phyloP scores from a whole-genome alignment of 2,329 filamentous ascomycete genomes.

The Neonectria faginata region DNA sequence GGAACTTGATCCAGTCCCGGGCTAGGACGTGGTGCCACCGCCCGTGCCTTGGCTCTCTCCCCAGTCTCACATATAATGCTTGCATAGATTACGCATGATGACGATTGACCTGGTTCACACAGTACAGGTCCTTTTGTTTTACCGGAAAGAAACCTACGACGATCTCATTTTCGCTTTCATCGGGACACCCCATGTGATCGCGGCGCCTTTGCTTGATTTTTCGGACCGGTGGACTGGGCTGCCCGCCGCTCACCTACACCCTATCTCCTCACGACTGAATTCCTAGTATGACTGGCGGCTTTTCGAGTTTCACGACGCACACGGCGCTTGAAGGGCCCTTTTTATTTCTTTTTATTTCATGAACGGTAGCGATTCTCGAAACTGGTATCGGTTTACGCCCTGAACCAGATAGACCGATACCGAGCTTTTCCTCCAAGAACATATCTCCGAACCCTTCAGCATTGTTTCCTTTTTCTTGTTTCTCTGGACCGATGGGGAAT shows the following conservation, averaged over 20 bases:
- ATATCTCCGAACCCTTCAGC: background rate
- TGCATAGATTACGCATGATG: slow-evolving; percentile 40
- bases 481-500: slow-evolving; percentile 9
- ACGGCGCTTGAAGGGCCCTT: slow-evolving; percentile 4
- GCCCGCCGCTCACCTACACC: slow-evolving; percentile 27
- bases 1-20: background rate
- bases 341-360: background rate
- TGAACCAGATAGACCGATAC: background rate
- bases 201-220: slow-evolving; percentile 28
- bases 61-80: slow-evolving; percentile 30
- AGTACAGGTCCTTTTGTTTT: slow-evolving; percentile 45
- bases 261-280: slow-evolving; percentile 37
- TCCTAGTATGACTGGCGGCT: slow-evolving; percentile 28
- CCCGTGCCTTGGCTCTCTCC: slow-evolving; percentile 17
- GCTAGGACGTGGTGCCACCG: slow-evolving; percentile 7
- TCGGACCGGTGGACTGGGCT: slow-evolving; percentile 30
- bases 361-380: background rate
- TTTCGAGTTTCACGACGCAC: slow-evolving; percentile 7
- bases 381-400: background rate
- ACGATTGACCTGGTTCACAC: slow-evolving; percentile 45
- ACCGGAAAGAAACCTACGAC: slow-evolving; percentile 21
- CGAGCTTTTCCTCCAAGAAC: background rate
- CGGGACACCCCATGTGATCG: slow-evolving; percentile 23
- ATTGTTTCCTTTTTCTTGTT: slow-evolving; percentile 9
- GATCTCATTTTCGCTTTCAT: slow-evolving; percentile 25